Conservation (phyloP, 768 basidiomycete genomes). For the Tricholoma furcatifolium region DNA sequence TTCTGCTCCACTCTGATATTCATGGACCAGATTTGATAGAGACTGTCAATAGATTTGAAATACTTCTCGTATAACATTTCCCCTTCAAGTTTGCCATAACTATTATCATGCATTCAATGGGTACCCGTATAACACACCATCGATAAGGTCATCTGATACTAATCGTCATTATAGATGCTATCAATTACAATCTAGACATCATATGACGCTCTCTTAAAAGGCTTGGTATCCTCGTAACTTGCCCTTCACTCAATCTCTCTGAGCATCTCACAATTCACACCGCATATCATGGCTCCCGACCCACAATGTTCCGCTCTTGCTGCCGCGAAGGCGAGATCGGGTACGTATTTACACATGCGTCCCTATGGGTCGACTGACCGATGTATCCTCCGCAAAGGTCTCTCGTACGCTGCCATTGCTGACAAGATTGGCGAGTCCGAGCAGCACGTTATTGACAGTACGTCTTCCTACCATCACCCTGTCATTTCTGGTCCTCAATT, state of each 20-base stretch:
- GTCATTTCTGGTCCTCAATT: background rate
- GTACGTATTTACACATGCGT: conserved; percentile 30
- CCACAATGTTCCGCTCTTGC: conserved; percentile 60
- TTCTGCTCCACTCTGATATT: too few relatives aligned
- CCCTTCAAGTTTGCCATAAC: too few relatives aligned
- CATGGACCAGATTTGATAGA: too few relatives aligned
- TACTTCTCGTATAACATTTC: too few relatives aligned
- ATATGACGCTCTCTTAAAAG: too few relatives aligned
- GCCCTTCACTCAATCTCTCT: background rate
- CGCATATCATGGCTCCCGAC: conserved; percentile 25
- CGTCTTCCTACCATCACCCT: conserved; percentile 18
- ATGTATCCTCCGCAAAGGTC: conserved; percentile 30
- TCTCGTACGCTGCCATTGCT: conserved; percentile 51
- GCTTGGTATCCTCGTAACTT: background rate
- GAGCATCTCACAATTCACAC: background rate
- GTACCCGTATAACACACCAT: too few relatives aligned
- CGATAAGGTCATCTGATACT: too few relatives aligned
- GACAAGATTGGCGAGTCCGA: conserved; percentile 36
- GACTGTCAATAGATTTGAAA: too few relatives aligned
- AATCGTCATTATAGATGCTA: too few relatives aligned
- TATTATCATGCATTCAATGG: too few relatives aligned
- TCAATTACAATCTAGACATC: too few relatives aligned
- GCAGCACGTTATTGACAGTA: conserved; percentile 57
- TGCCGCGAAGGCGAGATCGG: conserved; percentile 45
- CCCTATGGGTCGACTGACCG: background rate